Evolutionary conservation across 495 filamentous ascomycete species (phyloP), one percentile per base, ranked within the genome.

Genomic region (Saxophila tyrrhenica): DNA sequence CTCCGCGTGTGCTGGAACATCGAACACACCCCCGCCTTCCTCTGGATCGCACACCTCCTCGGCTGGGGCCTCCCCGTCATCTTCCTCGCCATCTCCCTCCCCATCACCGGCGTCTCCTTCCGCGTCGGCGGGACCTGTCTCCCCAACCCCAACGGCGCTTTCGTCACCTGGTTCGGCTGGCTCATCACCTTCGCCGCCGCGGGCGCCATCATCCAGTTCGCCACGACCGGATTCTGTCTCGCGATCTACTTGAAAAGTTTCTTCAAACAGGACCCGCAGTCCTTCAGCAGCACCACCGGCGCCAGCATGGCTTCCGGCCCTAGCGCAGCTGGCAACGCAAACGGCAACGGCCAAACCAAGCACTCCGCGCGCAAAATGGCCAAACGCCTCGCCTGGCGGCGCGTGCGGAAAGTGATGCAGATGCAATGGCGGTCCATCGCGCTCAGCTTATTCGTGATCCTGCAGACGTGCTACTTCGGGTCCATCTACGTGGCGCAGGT

Each of bases 1-100:
- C 57, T 70, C n/a, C 62, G 66, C 39, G 63, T 71, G 42, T 64
- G 66, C 61, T 70, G 68, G 68, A 66, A 69, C 58, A 22, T 56
- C 11, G 55, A 64, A 23, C 67, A 58, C 24, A 64, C 64, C 23
- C 11, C 51, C 13, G 20, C 19, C 20, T 71, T 62, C 62, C 57
- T 61, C 25, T 68, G 55, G 52, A 52, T 56, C 46, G 55, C 56
- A 24, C 60, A 67, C 29, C 17, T 56, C 20, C 48, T 59, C 49
- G 67, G 67, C 29, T 53, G 51, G n/a, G 43, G 62, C 23, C 17
- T 69, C 0, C 62, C 67, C 3, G 25, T 57, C 24, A 45, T 63
- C 32, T 60, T 71, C 47, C 54, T 67, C 23, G 61, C 57, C 25
- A 55, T 62, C 11, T 24, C 52, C 10, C 35, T 69, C 1, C 32